Base-by-base conservation (phyloP, 2,329 filamentous ascomycete species). In the Biscogniauxia sp. region DNA sequence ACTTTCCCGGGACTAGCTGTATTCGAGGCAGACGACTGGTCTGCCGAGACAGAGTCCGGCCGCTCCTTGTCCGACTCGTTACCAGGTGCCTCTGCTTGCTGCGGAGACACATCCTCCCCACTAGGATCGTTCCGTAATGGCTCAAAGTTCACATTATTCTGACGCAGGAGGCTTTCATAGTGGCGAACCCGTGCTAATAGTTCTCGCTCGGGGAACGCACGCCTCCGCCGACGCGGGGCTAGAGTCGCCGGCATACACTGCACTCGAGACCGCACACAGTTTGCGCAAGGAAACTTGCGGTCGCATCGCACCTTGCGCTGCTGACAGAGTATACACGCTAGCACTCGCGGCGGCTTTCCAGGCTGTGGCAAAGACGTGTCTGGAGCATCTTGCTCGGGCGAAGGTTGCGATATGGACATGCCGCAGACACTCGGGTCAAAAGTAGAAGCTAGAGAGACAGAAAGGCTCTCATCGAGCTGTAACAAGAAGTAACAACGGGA, bases 261-360 rank as follows among this genome's bases (percentile, higher is more conserved):
- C 0, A 69, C 71, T 0, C 73, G 66, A 11, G 76, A 69, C 52
- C 76, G 80, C 45, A 76, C 65, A 66, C 86, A 88, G 55, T 81
- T 81, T 2, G 76, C 68, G 66, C 86, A 89, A 3, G 86, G 86
- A 62, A 80, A 81, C n/a, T 74, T 79, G 60, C 83, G 82, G 66
- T 87, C 80, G 70, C 87, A 89, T 61, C 82, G 86, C 19, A 88
- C 76, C 67, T 88, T 88, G 53, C 85, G 82, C 64, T 86, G 84
- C 68, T 89, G 85, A 64, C 88, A 91, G 0, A 81, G 76, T 1
- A 85, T 72, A 65, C 88, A 90, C 1, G 78, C 74, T 2, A 78
- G 69, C 2, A 77, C 69, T 1, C 74, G 69, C 32, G 66, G 67
- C 0, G 70, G 32, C 55, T 68, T 69, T 8, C 37, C 17, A 23